Evolutionary conservation across 345 rosid species (phyloP), one percentile per base, ranked within the genome.

Genomic region (Capsella bursapastoris): DNA sequence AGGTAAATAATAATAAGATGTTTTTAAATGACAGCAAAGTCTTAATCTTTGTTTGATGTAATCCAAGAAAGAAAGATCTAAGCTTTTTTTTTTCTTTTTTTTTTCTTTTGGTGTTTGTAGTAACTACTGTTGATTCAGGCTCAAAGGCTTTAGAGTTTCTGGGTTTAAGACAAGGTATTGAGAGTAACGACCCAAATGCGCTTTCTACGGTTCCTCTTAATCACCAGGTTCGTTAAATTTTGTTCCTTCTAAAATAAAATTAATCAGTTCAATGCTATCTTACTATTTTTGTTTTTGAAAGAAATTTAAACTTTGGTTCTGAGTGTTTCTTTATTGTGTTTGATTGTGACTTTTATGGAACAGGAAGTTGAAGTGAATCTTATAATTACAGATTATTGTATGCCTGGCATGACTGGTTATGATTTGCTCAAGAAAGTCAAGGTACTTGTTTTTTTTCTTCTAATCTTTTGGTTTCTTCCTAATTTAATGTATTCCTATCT

Each of bases 341-440:
- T 66, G 57, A 50, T 56, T 72, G 53, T 71, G 31, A 13, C 3
- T 22, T 41, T 35, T 1, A 6, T 34, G 6, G 6, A 60, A 57
- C 78, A 84, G 89, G 93, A 80, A 18, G 72, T 78, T 60, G 88
- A 87, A 64, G 90, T 90, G 65, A 88, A 88, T 81, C 79, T 90
- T 83, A 88, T 92, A 72, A 90, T 92, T 81, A 92, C 97, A 6
- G 97, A 92, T 76, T 92, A 83, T 63, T 86, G 88, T 59, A 92
- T 88, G 97, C 97, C 94, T 7, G 96, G 96, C 69, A 92, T 88
- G 85, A 92, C 84, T 57, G 96, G 97, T 60, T 90, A 87, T 82
- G 97, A 90, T 81, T 81, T 92, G 29, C 94, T 92, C 66, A 88
- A 88, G 85, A 84, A 82, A 68, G 73, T 92, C 72, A 89, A 92